These are phyloP conservation scores for Hymenoscyphus salicellus DNA, from an alignment of 2,329 filamentous ascomycete genomes.

Conservation along the genomic window DNA sequence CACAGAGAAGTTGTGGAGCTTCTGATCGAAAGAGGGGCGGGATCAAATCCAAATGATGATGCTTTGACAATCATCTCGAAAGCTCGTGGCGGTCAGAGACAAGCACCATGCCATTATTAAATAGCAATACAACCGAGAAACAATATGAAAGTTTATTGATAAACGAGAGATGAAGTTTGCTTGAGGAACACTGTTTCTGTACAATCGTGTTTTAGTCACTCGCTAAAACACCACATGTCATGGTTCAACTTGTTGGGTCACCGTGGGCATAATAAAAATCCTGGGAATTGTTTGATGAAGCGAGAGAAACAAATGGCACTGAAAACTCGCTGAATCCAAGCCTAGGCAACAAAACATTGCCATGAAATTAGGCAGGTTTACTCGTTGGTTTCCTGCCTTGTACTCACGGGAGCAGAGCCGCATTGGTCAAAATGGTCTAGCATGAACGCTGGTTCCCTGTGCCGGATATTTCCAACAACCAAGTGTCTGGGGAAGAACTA, in stretches of 20 bases:
- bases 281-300: not conserved
- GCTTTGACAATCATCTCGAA: not conserved
- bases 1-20: slow-evolving; percentile 6
- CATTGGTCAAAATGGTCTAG: not conserved
- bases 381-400: not conserved
- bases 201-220: too few species aligned
- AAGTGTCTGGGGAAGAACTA: not conserved
- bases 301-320: not conserved
- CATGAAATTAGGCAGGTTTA: not conserved
- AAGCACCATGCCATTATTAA: not conserved
- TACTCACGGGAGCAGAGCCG: too few species aligned
- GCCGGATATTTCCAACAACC: not conserved
- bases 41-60: not conserved
- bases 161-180: not conserved
- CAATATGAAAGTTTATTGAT: not conserved
- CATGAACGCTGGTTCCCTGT: not conserved
- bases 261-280: not conserved
- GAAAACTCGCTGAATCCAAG: not conserved
- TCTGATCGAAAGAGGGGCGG: slow-evolving; percentile 6
- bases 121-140: not conserved
- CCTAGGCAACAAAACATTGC: not conserved
- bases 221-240: too few species aligned
- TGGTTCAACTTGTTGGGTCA: not conserved
- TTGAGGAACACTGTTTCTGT: not conserved
- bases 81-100: not conserved